A percentile compares a stretch with the other conserved stretches of the same genome.
Conservation (phyloP, 2,329 filamentous ascomycete genomes). For the Colletotrichum musicola region DNA sequence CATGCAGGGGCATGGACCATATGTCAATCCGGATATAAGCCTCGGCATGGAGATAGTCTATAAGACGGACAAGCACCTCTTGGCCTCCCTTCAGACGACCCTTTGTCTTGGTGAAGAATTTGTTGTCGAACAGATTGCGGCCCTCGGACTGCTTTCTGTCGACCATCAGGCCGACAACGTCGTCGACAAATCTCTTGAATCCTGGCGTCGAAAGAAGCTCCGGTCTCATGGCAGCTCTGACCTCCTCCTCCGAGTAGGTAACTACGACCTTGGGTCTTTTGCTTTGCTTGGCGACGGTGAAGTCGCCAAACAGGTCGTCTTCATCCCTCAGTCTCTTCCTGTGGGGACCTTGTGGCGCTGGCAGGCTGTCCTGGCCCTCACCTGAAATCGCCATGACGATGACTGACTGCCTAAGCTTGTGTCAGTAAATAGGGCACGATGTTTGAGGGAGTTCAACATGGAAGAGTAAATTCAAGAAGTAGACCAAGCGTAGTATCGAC, state of each 20-base stretch:
- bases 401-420: too few relatives aligned
- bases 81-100: constrained; percentile 17
- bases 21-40: constrained; percentile 27
- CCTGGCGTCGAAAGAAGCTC: constrained; percentile 22
- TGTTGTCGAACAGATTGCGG: constrained; percentile 7
- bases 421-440: too few relatives aligned
- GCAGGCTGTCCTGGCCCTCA: too few relatives aligned
- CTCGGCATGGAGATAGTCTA: constrained; percentile 24
- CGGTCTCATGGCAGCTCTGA: constrained; percentile 10
- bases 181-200: neutral
- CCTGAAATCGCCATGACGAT: too few relatives aligned
- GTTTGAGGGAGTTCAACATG: too few relatives aligned
- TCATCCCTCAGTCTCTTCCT: neutral
- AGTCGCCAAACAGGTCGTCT: neutral
- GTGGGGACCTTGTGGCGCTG: neutral
- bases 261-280: neutral
- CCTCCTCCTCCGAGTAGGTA: constrained; percentile 1
- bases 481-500: too few relatives aligned
- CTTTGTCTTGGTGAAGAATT: constrained; percentile 7
- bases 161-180: neutral
- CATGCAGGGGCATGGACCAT: constrained; percentile 9
- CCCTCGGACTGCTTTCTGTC: constrained; percentile 5
- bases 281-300: neutral
- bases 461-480: too few relatives aligned
- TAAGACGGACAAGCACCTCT: constrained; percentile 1